Conservation (phyloP, 2,329 filamentous ascomycete genomes). For the Aspergillus caelatus region DNA sequence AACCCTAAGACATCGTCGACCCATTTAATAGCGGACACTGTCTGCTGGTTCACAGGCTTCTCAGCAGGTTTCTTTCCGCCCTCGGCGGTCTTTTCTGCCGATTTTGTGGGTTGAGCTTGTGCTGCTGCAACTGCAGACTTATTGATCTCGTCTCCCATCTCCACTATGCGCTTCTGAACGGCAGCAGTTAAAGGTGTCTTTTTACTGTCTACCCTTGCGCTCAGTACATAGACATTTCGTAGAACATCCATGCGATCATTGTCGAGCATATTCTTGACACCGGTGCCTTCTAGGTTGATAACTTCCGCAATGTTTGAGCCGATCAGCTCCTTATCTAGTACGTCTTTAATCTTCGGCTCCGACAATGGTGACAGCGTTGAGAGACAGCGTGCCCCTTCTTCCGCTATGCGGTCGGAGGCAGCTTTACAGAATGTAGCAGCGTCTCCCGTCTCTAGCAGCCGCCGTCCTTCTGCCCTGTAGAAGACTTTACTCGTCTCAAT, state of each 20-base stretch:
- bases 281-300: conserved; percentile 80
- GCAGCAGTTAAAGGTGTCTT: conserved; percentile 71
- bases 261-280: conserved; percentile 86
- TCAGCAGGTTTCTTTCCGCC: conserved; percentile 53
- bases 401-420: conserved; percentile 71
- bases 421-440: conserved; percentile 80
- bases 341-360: conserved; percentile 69
- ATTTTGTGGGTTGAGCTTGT: conserved; percentile 54
- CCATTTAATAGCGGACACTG: conserved; percentile 87
- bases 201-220: conserved; percentile 73
- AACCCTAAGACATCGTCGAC: conserved; percentile 85
- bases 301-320: conserved; percentile 76
- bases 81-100: conserved; percentile 51
- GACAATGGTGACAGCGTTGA: conserved; percentile 78
- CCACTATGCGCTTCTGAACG: conserved; percentile 73
- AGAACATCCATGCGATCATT: conserved; percentile 81
- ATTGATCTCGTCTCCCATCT: conserved; percentile 83
- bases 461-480: conserved; percentile 74
- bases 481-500: conserved; percentile 70
- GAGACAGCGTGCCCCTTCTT: conserved; percentile 80
- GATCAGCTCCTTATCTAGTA: conserved; percentile 83
- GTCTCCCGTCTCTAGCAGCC: conserved; percentile 75
- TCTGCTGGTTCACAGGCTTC: conserved; percentile 73
- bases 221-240: conserved; percentile 76
- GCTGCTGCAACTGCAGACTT: conserved; percentile 58